Evolutionary conservation across 2,329 filamentous ascomycete genomes (phyloP).

Genomic region (Cytospora piceicola): DNA sequence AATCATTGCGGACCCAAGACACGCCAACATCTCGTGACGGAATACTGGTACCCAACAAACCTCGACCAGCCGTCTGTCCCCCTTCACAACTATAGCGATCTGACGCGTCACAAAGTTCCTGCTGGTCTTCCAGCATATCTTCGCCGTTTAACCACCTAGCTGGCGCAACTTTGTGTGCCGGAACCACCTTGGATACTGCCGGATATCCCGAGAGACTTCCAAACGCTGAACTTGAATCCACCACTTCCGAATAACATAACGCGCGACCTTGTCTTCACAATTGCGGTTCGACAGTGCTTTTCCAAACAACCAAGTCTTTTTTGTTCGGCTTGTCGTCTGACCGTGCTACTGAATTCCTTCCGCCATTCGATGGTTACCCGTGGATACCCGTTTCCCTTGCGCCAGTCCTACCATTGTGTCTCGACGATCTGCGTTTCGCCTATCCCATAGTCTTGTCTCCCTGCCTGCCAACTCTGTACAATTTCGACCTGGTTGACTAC

Average conservation of each 20-base stretch:
- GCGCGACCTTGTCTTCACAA: neutral
- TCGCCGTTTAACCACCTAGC: neutral
- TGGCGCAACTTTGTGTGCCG: neutral
- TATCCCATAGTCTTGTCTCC: neutral
- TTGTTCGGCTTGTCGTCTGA: neutral
- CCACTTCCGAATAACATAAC: neutral
- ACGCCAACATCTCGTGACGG: neutral
- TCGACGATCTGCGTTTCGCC: neutral
- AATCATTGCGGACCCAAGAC: neutral
- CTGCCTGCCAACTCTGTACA: neutral
- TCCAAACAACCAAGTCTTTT: neutral
- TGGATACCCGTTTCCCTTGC: neutral
- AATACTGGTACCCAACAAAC: too few species aligned
- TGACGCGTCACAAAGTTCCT: neutral
- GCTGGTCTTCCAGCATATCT: neutral
- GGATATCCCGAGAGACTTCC: neutral
- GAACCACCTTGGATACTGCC: neutral
- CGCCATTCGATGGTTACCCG: neutral
- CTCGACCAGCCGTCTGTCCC: neutral
- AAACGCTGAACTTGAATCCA: neutral
- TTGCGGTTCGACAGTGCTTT: neutral
- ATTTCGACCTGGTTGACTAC: constrained; percentile 14
- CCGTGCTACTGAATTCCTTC: neutral
- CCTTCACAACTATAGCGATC: neutral
- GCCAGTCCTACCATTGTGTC: neutral